A percentile compares a stretch with the other conserved stretches of the same genome.
These are phyloP conservation scores for Barbarea vulgaris DNA, from an alignment of 345 rosid genomes.

Conservation along the genomic window DNA sequence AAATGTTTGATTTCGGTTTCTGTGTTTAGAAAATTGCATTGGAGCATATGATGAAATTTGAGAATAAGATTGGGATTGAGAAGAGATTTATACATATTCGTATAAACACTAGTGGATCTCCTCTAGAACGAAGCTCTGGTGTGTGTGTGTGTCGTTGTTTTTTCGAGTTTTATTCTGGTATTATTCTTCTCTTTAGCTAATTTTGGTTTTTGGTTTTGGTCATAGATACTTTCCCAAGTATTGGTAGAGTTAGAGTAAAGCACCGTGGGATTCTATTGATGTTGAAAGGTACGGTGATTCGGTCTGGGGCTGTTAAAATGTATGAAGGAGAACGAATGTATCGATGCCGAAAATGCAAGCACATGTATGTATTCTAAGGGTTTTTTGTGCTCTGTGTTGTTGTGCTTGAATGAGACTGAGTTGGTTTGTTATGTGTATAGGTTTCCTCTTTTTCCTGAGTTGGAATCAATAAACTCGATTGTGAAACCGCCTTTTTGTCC, in stretches of 20 bases:
- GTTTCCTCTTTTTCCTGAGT: conserved; percentile 82
- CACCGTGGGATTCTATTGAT: conserved; percentile 81
- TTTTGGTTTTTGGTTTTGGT: conserved; percentile 17
- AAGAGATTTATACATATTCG: conserved; percentile 90
- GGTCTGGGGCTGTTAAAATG: conserved; percentile 92
- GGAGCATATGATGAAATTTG: conserved; percentile 49
- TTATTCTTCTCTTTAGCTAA: not conserved
- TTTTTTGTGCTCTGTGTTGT: not conserved
- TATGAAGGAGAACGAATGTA: conserved; percentile 89
- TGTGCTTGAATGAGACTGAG: not conserved
- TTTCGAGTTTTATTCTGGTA: not conserved
- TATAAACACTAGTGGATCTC: conserved; percentile 71
- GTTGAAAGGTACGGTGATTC: conserved; percentile 83
- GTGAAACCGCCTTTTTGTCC: conserved; percentile 79
- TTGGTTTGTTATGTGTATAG: conserved; percentile 44
- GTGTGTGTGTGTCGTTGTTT: conserved; percentile 36
- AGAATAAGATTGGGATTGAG: conserved; percentile 51
- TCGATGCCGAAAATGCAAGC: conserved; percentile 82
- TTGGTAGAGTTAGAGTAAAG: conserved; percentile 81
- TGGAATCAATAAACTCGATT: conserved; percentile 84
- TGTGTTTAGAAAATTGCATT: conserved; percentile 57
- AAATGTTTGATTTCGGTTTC: not conserved
- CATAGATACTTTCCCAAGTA: conserved; percentile 80
- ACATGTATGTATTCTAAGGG: conserved; percentile 46
- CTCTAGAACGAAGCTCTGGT: conserved; percentile 74